Evolutionary conservation across 2,329 filamentous ascomycete species (phyloP).

Genomic region (Fusarium mexicanum): DNA sequence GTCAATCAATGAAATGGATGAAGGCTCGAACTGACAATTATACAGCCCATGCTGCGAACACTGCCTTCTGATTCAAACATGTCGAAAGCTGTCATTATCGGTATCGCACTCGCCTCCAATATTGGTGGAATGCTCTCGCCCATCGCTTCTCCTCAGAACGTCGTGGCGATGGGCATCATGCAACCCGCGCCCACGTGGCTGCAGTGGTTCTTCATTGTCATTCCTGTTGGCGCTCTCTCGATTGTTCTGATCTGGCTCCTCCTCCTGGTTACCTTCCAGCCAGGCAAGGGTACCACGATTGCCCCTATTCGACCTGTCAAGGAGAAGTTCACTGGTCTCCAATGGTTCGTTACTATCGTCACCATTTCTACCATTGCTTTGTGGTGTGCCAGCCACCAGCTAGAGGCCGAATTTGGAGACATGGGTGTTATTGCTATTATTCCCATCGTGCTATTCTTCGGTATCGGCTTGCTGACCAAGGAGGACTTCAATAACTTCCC

Average conservation of each 20-base stretch:
- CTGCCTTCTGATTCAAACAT: conserved; percentile 89
- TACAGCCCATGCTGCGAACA: conserved; percentile 89
- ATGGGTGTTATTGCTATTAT: conserved; percentile 99
- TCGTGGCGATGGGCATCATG: conserved; percentile 97
- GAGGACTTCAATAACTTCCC: conserved; percentile 99
- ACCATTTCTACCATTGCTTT: conserved; percentile 86
- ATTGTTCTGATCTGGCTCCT: conserved; percentile 90
- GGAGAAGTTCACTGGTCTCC: conserved; percentile 86
- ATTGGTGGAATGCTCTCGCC: conserved; percentile 96
- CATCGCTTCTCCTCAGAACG: conserved; percentile 96
- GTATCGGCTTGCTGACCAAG: conserved; percentile 94
- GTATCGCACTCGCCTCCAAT: conserved; percentile 94
- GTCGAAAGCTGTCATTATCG: conserved; percentile 93
- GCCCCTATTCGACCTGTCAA: conserved; percentile 90
- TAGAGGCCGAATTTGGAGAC: conserved; percentile 89
- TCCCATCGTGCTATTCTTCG: conserved; percentile 95
- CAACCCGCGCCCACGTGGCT: conserved; percentile 90
- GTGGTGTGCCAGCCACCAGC: conserved; percentile 92
- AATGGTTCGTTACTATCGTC: conserved; percentile 90
- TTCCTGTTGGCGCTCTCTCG: conserved; percentile 91
- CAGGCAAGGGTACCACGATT: conserved; percentile 85
- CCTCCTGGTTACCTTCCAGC: conserved; percentile 85
- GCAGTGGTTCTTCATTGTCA: conserved; percentile 94
- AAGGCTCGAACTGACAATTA: conserved; percentile 13
- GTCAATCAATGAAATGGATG: conserved; percentile 30